Evolutionary conservation across 345 rosid species (phyloP).

Genomic region (Clarkia xantiana): DNA sequence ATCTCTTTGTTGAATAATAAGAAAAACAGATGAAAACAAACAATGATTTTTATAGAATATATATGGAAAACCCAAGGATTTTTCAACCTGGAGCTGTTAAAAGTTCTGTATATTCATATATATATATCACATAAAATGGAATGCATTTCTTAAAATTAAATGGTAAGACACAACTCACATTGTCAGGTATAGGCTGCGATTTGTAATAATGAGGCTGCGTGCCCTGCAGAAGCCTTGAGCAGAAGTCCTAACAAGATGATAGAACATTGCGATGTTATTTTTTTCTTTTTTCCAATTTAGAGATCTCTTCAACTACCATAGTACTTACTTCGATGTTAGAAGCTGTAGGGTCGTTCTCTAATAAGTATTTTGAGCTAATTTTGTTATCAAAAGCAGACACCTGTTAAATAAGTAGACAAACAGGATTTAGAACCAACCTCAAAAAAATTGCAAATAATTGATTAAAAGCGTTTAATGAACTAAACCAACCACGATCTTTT

Average conservation of each 20-base stretch:
- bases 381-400: conserved; percentile 73
- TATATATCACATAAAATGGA: background rate
- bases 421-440: conserved; percentile 1
- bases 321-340: conserved; percentile 52
- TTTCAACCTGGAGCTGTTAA: background rate
- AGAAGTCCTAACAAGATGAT: conserved; percentile 41
- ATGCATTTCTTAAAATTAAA: background rate
- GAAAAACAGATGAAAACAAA: background rate
- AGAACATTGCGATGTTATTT: conserved; percentile 2
- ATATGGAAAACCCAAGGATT: background rate
- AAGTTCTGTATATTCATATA: too few relatives aligned
- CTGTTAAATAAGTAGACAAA: conserved; percentile 20
- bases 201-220: conserved; percentile 43
- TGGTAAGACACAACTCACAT: conserved; percentile 30
- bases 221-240: conserved; percentile 43
- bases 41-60: background rate
- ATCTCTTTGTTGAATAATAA: too few relatives aligned
- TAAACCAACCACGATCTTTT: conserved; percentile 42
- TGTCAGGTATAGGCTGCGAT: conserved; percentile 70
- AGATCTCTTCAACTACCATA: conserved; percentile 3
- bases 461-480: background rate
- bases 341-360: conserved; percentile 48
- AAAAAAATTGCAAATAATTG: conserved; percentile 1
- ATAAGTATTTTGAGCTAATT: conserved; percentile 48
- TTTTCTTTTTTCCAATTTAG: too few relatives aligned